A percentile compares a stretch with the other conserved stretches of the same genome.
Evolutionary conservation across 768 basidiomycete species (phyloP).

Genomic region (Podaxis rugospora): DNA sequence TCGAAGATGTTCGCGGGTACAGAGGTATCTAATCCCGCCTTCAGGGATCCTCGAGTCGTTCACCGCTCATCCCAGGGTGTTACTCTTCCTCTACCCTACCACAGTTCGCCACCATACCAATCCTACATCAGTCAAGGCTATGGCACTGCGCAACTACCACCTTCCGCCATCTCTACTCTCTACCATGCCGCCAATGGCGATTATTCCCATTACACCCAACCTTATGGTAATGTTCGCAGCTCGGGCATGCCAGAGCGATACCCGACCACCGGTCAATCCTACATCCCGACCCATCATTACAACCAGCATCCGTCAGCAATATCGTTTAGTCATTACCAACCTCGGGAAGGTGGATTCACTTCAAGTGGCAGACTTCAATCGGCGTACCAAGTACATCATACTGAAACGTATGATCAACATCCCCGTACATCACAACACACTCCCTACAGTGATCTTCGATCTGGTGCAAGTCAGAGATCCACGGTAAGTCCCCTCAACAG

Average conservation of each 20-base stretch:
- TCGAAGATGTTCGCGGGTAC: slow-evolving; percentile 10
- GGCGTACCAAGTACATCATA: slow-evolving; percentile 18
- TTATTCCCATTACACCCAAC: slow-evolving; percentile 3
- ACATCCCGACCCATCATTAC: slow-evolving; percentile 3
- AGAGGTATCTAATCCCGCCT: not conserved
- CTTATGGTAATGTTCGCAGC: not conserved
- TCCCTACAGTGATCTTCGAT: slow-evolving; percentile 8
- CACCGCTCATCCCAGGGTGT: not conserved
- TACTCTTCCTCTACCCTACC: not conserved
- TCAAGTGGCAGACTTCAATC: slow-evolving; percentile 16
- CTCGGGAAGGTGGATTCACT: slow-evolving; percentile 35
- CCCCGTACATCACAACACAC: slow-evolving; percentile 11
- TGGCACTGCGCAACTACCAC: not conserved
- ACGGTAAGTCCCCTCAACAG: not conserved
- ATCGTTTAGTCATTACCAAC: slow-evolving; percentile 46
- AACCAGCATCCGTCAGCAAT: slow-evolving; percentile 18
- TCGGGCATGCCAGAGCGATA: slow-evolving; percentile 1
- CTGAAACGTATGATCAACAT: slow-evolving; percentile 21
- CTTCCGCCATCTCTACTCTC: slow-evolving; percentile 1
- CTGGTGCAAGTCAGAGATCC: slow-evolving; percentile 2
- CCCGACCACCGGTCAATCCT: not conserved
- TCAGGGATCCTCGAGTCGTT: not conserved
- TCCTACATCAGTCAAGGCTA: not conserved
- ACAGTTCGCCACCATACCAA: not conserved
- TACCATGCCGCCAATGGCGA: slow-evolving; percentile 9